A percentile compares a stretch with the other conserved stretches of the same genome.
Conservation (phyloP, 495 filamentous ascomycete species). For the Neurospora pannonica region DNA sequence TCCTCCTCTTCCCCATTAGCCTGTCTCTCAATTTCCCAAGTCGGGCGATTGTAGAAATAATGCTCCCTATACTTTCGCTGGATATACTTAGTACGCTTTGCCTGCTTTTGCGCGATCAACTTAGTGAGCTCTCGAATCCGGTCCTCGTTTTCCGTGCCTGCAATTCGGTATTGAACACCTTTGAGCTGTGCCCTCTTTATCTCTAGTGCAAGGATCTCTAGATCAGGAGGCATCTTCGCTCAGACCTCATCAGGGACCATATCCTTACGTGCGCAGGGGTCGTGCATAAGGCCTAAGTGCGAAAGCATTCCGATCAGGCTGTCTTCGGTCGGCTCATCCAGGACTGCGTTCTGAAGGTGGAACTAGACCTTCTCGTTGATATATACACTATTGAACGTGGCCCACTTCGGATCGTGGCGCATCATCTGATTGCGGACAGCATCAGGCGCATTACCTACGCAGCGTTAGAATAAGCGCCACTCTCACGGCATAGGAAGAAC, state of each 20-base stretch:
- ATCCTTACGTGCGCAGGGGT: conserved; percentile 12
- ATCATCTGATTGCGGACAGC: conserved; percentile 12
- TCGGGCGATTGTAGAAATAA: too few species aligned
- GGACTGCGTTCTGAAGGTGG: conserved; percentile 11
- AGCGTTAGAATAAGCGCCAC: conserved; percentile 2
- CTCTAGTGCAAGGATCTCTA: conserved; percentile 12
- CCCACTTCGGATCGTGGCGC: conserved; percentile 15
- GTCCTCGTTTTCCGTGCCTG: background rate
- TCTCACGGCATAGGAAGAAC: background rate
- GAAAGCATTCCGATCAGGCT: background rate
- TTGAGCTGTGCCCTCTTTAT: conserved; percentile 14
- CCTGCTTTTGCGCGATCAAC: too few species aligned
- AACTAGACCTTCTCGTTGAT: conserved; percentile 15
- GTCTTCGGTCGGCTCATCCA: conserved; percentile 8
- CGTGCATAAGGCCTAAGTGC: conserved; percentile 16
- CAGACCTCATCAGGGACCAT: conserved; percentile 18
- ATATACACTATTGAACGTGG: conserved; percentile 13
- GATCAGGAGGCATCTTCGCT: conserved; percentile 10
- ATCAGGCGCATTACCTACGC: conserved; percentile 1
- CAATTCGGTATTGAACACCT: conserved; percentile 9
- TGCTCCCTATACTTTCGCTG: too few species aligned
- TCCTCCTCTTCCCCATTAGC: too few species aligned
- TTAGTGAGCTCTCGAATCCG: too few species aligned
- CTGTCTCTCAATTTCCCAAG: too few species aligned
- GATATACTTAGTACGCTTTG: too few species aligned